Evolutionary conservation across 2,329 filamentous ascomycete species (phyloP), one percentile per base, ranked within the genome.

Genomic region (Aureobasidium melanogenum): DNA sequence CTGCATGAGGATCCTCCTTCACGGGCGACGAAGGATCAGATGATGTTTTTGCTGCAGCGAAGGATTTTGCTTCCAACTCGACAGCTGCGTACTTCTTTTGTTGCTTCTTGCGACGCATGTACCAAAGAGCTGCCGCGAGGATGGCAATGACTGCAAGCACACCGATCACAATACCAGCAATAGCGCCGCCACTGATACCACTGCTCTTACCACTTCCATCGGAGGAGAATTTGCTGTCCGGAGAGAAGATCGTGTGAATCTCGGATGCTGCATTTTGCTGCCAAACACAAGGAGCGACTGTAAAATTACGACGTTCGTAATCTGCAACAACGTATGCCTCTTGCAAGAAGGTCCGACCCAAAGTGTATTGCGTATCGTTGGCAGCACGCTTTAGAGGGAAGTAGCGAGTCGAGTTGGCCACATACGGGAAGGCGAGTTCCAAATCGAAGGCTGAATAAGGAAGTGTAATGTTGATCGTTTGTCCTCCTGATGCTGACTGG

Each of bases 241-340:
- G 63, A 32, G 67, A 68, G n/a, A 68, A 63, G 57, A 74, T 71
- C 19, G 66, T 64, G 28, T 66, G 65, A 52, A 74, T 68, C 14
- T 65, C 61, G 4, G 67, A 59, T 19, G 60, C 64, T 5, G 64
- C 52, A 17, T 70, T 65, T 24, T 64, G 66, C 39, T 72, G 64
- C 71, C 71, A 73, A 1, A 62, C 62, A 64, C 71, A 73, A 12
- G 71, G 71, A 3, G 71, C 70, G 32, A 74, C 64, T 17, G 71
- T 73, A 64, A 74, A 73, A 63, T 73, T 73, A 24, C 59, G 52
- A 38, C 68, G 67, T 26, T 73, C 70, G 64, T 74, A 74, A 62
- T 74, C 72, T 8, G 68, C 69, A 44, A 72, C 71, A 6, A 74
- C 60, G 55, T 74, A 74, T n/a, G 72, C 71, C 66, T 74, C 72